These are phyloP conservation scores for Dactylellina haptotyla DNA, from an alignment of 2,329 filamentous ascomycete species.

Conservation along the genomic window DNA sequence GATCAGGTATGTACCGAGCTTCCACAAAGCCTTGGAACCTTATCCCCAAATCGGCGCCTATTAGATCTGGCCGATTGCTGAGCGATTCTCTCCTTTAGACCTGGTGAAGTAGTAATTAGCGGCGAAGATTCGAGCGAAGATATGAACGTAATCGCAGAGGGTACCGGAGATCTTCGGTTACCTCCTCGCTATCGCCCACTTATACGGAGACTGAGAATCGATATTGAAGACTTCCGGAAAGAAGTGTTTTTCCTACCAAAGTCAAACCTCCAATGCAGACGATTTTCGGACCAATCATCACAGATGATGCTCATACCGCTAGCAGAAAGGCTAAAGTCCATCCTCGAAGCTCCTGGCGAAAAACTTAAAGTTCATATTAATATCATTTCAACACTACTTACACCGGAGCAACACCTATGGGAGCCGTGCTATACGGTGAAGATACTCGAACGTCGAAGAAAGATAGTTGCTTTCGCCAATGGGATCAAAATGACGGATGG, in stretches of 20 bases:
- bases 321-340: background rate
- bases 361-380: slow-evolving; percentile 11
- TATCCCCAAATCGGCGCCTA: too few relatives aligned
- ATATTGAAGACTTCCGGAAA: slow-evolving; percentile 15
- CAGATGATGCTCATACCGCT: slow-evolving; percentile 8
- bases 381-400: background rate
- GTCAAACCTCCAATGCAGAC: background rate
- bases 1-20: background rate
- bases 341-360: slow-evolving; percentile 6
- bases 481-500: too few relatives aligned
- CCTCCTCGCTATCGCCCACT: background rate
- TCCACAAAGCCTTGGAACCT: background rate
- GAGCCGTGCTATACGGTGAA: background rate
- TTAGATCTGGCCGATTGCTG: too few relatives aligned
- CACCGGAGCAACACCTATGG: background rate
- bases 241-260: background rate
- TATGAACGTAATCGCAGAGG: too few relatives aligned
- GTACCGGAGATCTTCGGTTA: background rate
- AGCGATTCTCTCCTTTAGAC: too few relatives aligned
- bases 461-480: background rate
- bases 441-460: background rate
- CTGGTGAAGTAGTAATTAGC: too few relatives aligned
- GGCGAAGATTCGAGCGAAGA: too few relatives aligned
- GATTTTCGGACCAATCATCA: background rate
- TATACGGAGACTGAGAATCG: slow-evolving; percentile 20